A percentile compares a stretch with the other conserved stretches of the same genome.
These are phyloP conservation scores for Cryphonectria nitschkei DNA, from an alignment of 2,329 filamentous ascomycete species.

Conservation along the genomic window DNA sequence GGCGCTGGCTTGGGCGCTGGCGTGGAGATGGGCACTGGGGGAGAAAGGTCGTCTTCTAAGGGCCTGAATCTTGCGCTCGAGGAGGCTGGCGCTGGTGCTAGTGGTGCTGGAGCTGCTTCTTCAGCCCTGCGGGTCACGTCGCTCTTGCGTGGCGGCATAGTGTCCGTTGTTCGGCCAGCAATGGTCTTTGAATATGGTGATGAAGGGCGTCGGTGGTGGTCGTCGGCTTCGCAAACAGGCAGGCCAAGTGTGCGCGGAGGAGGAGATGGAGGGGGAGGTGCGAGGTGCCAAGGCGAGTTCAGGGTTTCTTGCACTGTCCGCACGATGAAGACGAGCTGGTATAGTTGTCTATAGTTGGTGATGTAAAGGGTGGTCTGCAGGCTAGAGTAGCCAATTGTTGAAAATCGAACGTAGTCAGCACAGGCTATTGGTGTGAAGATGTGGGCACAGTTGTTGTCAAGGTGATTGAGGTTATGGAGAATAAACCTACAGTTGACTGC, in stretches of 20 bases:
- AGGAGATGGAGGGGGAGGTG: not conserved
- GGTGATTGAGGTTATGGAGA: not conserved
- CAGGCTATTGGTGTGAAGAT: not conserved
- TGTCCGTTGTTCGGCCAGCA: constrained; percentile 13
- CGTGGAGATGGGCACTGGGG: constrained; percentile 29
- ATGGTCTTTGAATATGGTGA: not conserved
- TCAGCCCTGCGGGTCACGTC: constrained; percentile 51
- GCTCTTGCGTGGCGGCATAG: constrained; percentile 62
- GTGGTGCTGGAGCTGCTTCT: constrained; percentile 39
- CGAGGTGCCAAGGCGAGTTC: not conserved
- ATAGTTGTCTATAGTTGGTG: not conserved
- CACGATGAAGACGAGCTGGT: not conserved
- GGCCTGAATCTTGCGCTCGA: constrained; percentile 50
- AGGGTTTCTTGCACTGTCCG: not conserved
- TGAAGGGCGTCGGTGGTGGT: not conserved
- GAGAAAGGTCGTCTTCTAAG: constrained; percentile 44
- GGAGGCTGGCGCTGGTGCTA: constrained; percentile 23
- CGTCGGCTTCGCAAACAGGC: not conserved
- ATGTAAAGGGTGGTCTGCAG: not conserved
- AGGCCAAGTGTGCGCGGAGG: not conserved
- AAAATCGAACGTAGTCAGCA: not conserved
- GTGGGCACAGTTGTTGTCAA: not conserved
- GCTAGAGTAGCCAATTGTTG: not conserved
- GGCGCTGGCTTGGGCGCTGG: constrained; percentile 29
- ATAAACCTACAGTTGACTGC: not conserved